phyloP scores from a whole-genome alignment of 2,329 filamentous ascomycete species.

The Phialophora expanda region DNA sequence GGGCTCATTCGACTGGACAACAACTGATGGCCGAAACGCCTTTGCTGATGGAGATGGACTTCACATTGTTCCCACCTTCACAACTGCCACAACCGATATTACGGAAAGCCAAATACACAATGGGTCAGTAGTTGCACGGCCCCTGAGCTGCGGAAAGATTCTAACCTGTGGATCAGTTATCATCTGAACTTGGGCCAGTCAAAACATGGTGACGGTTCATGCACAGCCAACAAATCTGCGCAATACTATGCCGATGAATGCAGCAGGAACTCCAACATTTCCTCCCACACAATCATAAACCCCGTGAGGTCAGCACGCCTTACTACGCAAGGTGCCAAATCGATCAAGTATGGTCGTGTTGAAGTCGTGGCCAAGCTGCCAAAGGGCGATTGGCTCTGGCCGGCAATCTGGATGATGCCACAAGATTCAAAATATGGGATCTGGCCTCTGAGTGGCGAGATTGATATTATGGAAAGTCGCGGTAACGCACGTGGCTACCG shows the following conservation, averaged over 20 bases:
- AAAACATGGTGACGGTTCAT: slow-evolving; percentile 28
- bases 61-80: slow-evolving; percentile 62
- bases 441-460: slow-evolving; percentile 61
- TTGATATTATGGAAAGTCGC: slow-evolving; percentile 59
- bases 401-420: slow-evolving; percentile 60
- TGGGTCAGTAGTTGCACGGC: slow-evolving; percentile 28
- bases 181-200: slow-evolving; percentile 51
- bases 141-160: slow-evolving; percentile 36
- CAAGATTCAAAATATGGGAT: slow-evolving; percentile 52
- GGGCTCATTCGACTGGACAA: slow-evolving; percentile 63
- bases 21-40: slow-evolving; percentile 54
- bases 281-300: slow-evolving; percentile 51
- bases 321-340: slow-evolving; percentile 55
- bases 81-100: slow-evolving; percentile 45
- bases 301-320: slow-evolving; percentile 58
- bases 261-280: slow-evolving; percentile 51
- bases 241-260: slow-evolving; percentile 29
- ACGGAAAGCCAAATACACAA: slow-evolving; percentile 34
- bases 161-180: slow-evolving; percentile 31
- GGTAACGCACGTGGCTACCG: slow-evolving; percentile 53
- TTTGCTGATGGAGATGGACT: slow-evolving; percentile 57
- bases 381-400: slow-evolving; percentile 62
- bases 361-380: slow-evolving; percentile 62
- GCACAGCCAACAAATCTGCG: slow-evolving; percentile 23
- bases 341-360: slow-evolving; percentile 57